Conservation (phyloP, 148 eudicot genomes). For the Rhododendron williamsianum region DNA sequence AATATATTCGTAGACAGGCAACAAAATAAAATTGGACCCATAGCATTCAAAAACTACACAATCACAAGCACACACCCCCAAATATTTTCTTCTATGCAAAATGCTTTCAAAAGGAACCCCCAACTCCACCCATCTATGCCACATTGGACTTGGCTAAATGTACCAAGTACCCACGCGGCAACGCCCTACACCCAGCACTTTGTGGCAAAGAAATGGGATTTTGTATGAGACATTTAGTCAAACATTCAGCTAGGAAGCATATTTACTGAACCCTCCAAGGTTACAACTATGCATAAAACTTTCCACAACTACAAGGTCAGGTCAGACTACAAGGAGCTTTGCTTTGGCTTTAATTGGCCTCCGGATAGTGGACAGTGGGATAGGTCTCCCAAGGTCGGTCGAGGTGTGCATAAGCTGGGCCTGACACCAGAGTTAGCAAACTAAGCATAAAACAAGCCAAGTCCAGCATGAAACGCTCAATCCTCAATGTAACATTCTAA, state of each 20-base stretch:
- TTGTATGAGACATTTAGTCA: background rate
- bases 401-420: too few species aligned
- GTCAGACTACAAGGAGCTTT: too few species aligned
- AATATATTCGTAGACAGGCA: background rate
- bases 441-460: background rate
- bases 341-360: too few species aligned
- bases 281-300: background rate
- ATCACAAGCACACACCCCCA: background rate
- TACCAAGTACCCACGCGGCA: background rate
- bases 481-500: background rate
- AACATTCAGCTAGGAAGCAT: background rate
- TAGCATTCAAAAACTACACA: background rate
- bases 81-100: background rate
- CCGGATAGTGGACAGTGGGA: too few species aligned
- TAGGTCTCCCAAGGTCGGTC: too few species aligned
- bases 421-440: too few species aligned
- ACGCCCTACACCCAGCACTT: background rate
- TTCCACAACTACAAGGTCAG: too few species aligned
- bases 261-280: background rate
- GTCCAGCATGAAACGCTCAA: background rate
- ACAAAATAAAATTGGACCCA: background rate
- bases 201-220: background rate
- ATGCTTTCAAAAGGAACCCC: background rate
- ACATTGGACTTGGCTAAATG: background rate
- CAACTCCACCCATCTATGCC: background rate